Evolutionary conservation across 768 basidiomycete species (phyloP).

Genomic region (Collybiopsis confluens): DNA sequence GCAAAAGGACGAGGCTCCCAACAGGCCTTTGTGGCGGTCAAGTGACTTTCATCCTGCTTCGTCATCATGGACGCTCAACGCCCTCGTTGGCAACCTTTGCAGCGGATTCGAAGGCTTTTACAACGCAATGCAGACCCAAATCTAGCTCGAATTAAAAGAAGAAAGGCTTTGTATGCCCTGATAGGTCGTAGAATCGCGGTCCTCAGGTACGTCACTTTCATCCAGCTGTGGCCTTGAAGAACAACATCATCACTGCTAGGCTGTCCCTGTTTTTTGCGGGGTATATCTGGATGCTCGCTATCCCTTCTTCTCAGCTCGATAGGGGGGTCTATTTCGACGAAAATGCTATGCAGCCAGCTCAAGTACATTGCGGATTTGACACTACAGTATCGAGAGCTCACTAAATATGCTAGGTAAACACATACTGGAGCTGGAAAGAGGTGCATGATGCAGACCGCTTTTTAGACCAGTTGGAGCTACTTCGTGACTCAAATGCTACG

Average conservation of each 20-base stretch:
- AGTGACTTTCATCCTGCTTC: neutral
- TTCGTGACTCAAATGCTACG: constrained; percentile 61
- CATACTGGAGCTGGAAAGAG: constrained; percentile 88
- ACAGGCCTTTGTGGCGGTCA: constrained; percentile 6
- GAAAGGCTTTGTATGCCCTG: constrained; percentile 6
- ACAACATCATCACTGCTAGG: constrained; percentile 30
- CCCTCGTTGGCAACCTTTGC: neutral
- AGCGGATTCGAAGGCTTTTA: constrained; percentile 7
- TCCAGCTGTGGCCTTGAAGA: neutral
- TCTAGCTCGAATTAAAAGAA: constrained; percentile 10
- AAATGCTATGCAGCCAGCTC: constrained; percentile 90
- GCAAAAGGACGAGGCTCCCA: constrained; percentile 10
- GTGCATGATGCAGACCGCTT: constrained; percentile 86
- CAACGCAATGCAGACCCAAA: constrained; percentile 13
- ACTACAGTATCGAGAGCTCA: neutral
- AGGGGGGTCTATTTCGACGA: constrained; percentile 85
- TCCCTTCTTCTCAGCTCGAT: constrained; percentile 66
- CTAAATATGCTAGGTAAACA: constrained; percentile 62
- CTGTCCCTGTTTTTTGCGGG: constrained; percentile 56
- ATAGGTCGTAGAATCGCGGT: constrained; percentile 8
- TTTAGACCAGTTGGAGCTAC: constrained; percentile 60
- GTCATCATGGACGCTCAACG: constrained; percentile 8
- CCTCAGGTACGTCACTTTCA: constrained; percentile 1
- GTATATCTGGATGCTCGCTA: constrained; percentile 77
- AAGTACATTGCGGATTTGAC: constrained; percentile 43